These are phyloP conservation scores for Xylaria sp. DNA, from an alignment of 2,329 filamentous ascomycete species.

Conservation along the genomic window DNA sequence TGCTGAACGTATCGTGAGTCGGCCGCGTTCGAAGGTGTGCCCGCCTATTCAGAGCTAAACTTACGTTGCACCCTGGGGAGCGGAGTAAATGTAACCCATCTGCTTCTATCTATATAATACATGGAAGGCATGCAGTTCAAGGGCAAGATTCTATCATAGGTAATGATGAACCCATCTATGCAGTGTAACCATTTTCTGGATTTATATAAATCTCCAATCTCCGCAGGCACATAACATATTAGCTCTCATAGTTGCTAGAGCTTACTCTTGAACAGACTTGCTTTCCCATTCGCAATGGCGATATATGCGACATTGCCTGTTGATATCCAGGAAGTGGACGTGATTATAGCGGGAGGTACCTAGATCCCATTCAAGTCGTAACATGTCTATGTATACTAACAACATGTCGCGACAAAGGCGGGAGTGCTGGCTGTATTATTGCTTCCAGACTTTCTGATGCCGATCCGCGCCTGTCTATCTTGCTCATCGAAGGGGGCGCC, in stretches of 20 bases:
- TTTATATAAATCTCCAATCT: neutral
- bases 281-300: neutral
- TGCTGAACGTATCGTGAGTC: too few species aligned
- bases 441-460: constrained; percentile 40
- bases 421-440: constrained; percentile 39
- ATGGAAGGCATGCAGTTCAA: too few species aligned
- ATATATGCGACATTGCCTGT: neutral
- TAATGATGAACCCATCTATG: too few species aligned
- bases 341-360: constrained; percentile 40
- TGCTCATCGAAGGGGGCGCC: constrained; percentile 39
- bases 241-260: too few species aligned
- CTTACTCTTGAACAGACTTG: neutral
- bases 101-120: too few species aligned
- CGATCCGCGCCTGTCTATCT: constrained; percentile 35
- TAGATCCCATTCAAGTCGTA: neutral
- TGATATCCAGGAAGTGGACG: constrained; percentile 33
- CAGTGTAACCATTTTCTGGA: too few species aligned
- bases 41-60: too few species aligned
- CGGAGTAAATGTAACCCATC: too few species aligned
- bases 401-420: constrained; percentile 21
- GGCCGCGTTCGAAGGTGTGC: too few species aligned
- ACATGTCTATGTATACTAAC: neutral
- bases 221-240: too few species aligned
- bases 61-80: too few species aligned
- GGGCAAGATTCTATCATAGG: too few species aligned